phyloP scores from a whole-genome alignment of 768 basidiomycete genomes.

The Krasilnikovozyma curviuscula region DNA sequence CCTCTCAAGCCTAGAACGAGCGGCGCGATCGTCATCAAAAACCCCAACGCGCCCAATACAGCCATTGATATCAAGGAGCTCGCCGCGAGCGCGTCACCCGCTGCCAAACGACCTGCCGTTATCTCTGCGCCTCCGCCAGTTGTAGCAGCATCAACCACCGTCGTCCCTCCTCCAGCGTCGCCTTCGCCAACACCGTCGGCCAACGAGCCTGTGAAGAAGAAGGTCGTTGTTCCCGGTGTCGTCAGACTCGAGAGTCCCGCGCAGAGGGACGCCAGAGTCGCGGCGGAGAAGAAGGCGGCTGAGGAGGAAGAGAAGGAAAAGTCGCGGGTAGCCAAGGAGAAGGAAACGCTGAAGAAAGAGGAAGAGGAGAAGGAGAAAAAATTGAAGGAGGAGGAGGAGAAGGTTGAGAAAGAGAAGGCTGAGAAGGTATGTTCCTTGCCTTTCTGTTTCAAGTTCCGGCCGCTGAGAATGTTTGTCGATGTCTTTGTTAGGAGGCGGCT shows the following conservation, averaged over 20 bases:
- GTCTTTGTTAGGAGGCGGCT: no score
- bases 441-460: no score
- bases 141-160: not conserved
- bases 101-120: slow-evolving; percentile 25
- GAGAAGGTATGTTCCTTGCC: slow-evolving; percentile 2
- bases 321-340: not conserved
- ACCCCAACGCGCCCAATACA: slow-evolving; percentile 42
- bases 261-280: slow-evolving; percentile 17
- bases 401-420: not conserved
- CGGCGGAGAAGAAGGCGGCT: slow-evolving; percentile 4
- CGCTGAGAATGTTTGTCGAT: no score
- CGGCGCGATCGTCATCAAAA: slow-evolving; percentile 29
- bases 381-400: slow-evolving; percentile 1
- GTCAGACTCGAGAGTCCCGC: slow-evolving; percentile 9
- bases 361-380: not conserved
- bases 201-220: slow-evolving; percentile 38
- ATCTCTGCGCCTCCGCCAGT: not conserved
- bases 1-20: slow-evolving; percentile 7
- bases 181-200: slow-evolving; percentile 29
- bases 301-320: not conserved
- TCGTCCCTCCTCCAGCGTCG: slow-evolving; percentile 27
- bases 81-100: slow-evolving; percentile 31
- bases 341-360: not conserved
- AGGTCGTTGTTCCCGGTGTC: slow-evolving; percentile 25
- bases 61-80: slow-evolving; percentile 44